Conservation (phyloP, 371 early-diverging fungal genomes). For the Lichtheimia hyalospora region DNA sequence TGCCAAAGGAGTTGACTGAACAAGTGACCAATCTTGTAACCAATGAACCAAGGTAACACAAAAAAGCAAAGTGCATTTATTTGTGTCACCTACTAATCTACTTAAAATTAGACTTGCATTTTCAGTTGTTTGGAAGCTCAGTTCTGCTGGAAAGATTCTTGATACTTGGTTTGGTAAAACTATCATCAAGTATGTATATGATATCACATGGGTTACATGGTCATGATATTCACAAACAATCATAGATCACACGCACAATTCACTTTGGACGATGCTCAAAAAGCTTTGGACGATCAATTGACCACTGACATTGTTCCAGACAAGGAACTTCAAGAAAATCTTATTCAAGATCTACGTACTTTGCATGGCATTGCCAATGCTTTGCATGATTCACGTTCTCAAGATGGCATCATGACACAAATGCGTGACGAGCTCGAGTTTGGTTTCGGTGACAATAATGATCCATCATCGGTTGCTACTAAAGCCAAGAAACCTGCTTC, state of each 20-base stretch:
- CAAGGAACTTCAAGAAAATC: neutral
- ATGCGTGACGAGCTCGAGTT: slow-evolving; percentile 70
- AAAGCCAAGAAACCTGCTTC: slow-evolving; percentile 6
- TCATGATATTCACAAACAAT: neutral
- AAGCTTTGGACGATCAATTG: slow-evolving; percentile 60
- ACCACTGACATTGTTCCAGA: slow-evolving; percentile 1
- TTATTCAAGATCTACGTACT: slow-evolving; percentile 56
- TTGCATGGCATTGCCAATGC: slow-evolving; percentile 81
- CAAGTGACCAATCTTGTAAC: slow-evolving; percentile 46
- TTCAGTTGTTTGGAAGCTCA: slow-evolving; percentile 85
- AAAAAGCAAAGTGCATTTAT: neutral
- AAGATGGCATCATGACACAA: slow-evolving; percentile 67
- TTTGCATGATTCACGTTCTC: slow-evolving; percentile 67
- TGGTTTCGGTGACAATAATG: slow-evolving; percentile 47
- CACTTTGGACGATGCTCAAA: slow-evolving; percentile 88
- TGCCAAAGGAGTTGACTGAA: slow-evolving; percentile 88
- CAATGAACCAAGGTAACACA: slow-evolving; percentile 1
- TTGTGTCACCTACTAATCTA: neutral
- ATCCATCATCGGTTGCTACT: neutral
- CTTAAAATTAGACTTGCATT: slow-evolving; percentile 65
- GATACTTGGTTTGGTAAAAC: slow-evolving; percentile 71
- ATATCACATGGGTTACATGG: neutral
- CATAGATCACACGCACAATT: slow-evolving; percentile 61
- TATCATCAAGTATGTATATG: slow-evolving; percentile 60
- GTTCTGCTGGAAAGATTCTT: slow-evolving; percentile 58